These are phyloP conservation scores for Arachnomyces sp. DNA, from an alignment of 2,329 filamentous ascomycete species.

Conservation along the genomic window DNA sequence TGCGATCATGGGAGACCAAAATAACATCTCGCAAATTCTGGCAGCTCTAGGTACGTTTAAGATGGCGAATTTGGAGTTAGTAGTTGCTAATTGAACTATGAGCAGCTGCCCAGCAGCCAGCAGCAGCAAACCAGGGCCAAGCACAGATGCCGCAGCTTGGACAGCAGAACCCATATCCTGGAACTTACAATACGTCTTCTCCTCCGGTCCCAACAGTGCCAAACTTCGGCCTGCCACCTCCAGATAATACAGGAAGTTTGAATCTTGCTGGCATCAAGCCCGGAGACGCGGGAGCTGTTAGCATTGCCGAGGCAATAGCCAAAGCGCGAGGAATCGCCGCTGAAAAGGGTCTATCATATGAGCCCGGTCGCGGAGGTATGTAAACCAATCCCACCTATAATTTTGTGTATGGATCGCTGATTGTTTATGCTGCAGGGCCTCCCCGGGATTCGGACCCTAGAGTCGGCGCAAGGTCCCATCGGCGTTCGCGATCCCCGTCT, in stretches of 20 bases:
- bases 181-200: conserved; percentile 36
- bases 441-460: conserved; percentile 25
- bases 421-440: conserved; percentile 3
- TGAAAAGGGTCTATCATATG: conserved; percentile 59
- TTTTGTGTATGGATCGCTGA: not conserved
- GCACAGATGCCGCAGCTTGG: too few species aligned
- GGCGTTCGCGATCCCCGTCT: conserved; percentile 45
- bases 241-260: conserved; percentile 56
- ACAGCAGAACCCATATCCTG: conserved; percentile 4
- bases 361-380: conserved; percentile 32
- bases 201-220: conserved; percentile 33
- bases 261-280: conserved; percentile 75
- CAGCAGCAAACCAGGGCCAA: too few species aligned
- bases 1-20: conserved; percentile 10
- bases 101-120: too few species aligned
- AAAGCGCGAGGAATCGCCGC: conserved; percentile 75
- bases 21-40: conserved; percentile 13
- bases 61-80: not conserved
- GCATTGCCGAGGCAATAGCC: conserved; percentile 73
- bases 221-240: conserved; percentile 34
- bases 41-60: conserved; percentile 11
- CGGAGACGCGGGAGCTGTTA: conserved; percentile 70
- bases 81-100: too few species aligned
- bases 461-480: conserved; percentile 48
- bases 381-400: not conserved